Evolutionary conservation across 768 basidiomycete species (phyloP), one percentile per base, ranked within the genome.

Genomic region (button mushroom (Agaricus bisporus)): DNA sequence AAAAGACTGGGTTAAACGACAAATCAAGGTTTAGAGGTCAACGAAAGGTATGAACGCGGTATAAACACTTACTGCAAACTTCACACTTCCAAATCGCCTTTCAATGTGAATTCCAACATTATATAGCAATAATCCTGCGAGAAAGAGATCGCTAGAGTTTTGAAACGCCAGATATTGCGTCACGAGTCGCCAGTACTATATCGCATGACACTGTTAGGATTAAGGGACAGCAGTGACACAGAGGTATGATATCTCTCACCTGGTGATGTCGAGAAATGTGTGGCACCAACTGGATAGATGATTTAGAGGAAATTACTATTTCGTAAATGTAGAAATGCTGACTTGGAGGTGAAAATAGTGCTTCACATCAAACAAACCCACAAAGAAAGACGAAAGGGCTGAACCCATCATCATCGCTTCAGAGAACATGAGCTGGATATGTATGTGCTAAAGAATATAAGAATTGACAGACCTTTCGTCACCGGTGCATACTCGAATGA

Each of bases 211-310:
- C 44, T 54, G 50, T 64, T 60, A 64, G 61, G 60, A 65, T 68
- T 66, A 70, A 67, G 66, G 59, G 52, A 57, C 51, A 58, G 51
- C 54, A 55, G 43, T 32, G 18, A 53, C 48, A 48, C 26, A 46
- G 46, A 17, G 49, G 54, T 49, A 56, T 36, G 43, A 52, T 11
- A 25, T 35, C 39, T 58, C 67, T 47, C 71, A 91, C 93, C 76
- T 95, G 93, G 62, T 91, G 88, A 66, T 95, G 81, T 49, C 81
- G 82, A n/a, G 90, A 91, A 45, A 97, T 77, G 65, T 97, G 93
- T 2, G 93, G 94, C 17, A 89, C 80, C 38, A 95, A 79, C 85
- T 93, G 58, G 4, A 32, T 45, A 22, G 29, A 12, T 39, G 42
- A 32, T 11, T 32, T 4, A 32, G 32, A 57, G 35, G 35, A 58